Conservation (phyloP, 2,329 filamentous ascomycete species). For the Raffaelea ambrosiae region DNA sequence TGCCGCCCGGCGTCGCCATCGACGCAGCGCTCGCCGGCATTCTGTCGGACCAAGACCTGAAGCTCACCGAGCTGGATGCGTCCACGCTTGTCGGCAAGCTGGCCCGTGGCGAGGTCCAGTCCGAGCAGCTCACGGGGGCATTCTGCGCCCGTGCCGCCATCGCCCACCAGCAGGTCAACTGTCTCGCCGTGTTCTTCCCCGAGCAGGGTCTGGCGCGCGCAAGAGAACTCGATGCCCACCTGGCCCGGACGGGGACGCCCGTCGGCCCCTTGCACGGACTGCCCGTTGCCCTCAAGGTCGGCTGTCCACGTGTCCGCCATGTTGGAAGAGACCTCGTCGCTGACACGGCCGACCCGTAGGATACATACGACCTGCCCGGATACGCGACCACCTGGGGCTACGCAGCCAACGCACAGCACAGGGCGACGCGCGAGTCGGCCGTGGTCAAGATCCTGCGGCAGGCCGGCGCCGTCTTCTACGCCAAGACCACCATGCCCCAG, state of each 20-base stretch:
- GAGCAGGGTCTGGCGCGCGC: slow-evolving; percentile 21
- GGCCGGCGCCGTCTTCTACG: slow-evolving; percentile 17
- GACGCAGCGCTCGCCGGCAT: background rate
- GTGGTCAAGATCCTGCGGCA: slow-evolving; percentile 17
- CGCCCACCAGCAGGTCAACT: slow-evolving; percentile 2
- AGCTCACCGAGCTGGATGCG: background rate
- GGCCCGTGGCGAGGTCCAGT: background rate
- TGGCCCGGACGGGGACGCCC: slow-evolving; percentile 19
- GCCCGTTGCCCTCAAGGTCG: slow-evolving; percentile 26
- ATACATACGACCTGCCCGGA: background rate
- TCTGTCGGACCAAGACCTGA: background rate
- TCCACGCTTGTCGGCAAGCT: background rate
- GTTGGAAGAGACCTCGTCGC: background rate
- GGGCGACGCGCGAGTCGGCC: background rate
- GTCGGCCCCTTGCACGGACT: slow-evolving; percentile 31
- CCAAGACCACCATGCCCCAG: slow-evolving; percentile 15
- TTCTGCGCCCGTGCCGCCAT: background rate
- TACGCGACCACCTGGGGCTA: background rate
- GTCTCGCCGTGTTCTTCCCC: slow-evolving; percentile 31
- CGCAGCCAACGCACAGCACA: background rate
- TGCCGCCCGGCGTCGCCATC: background rate
- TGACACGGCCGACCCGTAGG: too few relatives aligned
- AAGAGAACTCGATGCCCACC: slow-evolving; percentile 20
- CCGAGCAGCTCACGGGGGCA: background rate
- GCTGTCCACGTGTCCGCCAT: slow-evolving; percentile 9